Evolutionary conservation across 106 monocot genomes (phyloP).

Genomic region (Triglochin maritima): DNA sequence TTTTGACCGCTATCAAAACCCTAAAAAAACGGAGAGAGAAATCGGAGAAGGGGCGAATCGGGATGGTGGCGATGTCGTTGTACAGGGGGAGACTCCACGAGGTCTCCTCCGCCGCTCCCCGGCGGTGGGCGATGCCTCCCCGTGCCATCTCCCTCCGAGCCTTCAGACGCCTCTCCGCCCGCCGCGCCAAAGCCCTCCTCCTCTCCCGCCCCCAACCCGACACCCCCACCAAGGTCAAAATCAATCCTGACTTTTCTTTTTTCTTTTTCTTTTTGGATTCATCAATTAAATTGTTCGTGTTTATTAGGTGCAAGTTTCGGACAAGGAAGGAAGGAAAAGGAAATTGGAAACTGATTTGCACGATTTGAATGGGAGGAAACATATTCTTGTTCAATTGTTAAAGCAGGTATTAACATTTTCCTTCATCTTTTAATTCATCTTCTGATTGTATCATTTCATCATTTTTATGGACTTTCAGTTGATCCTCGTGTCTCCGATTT

Average conservation of each 20-base stretch:
- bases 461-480: background rate
- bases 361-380: constrained; percentile 54
- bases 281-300: background rate
- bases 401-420: constrained; percentile 47
- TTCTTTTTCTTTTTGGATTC: too few relatives aligned
- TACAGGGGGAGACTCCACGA: constrained; percentile 21
- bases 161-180: constrained; percentile 1
- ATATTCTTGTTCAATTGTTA: constrained; percentile 76
- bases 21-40: too few relatives aligned
- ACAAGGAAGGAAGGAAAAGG: constrained; percentile 35
- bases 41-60: background rate
- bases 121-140: constrained; percentile 12
- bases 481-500: too few relatives aligned
- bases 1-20: too few relatives aligned
- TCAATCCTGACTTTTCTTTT: too few relatives aligned
- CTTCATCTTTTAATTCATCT: background rate
- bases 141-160: constrained; percentile 4
- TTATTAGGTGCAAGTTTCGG: constrained; percentile 3
- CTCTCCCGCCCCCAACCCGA: background rate
- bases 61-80: constrained; percentile 18
- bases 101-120: background rate
- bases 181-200: constrained; percentile 1
- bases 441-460: background rate
- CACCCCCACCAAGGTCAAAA: background rate
- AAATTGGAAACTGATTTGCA: constrained; percentile 54